A percentile compares a stretch with the other conserved stretches of the same genome.
Conservation (phyloP, 2,329 filamentous ascomycete species). For the Clonostachys sp. region DNA sequence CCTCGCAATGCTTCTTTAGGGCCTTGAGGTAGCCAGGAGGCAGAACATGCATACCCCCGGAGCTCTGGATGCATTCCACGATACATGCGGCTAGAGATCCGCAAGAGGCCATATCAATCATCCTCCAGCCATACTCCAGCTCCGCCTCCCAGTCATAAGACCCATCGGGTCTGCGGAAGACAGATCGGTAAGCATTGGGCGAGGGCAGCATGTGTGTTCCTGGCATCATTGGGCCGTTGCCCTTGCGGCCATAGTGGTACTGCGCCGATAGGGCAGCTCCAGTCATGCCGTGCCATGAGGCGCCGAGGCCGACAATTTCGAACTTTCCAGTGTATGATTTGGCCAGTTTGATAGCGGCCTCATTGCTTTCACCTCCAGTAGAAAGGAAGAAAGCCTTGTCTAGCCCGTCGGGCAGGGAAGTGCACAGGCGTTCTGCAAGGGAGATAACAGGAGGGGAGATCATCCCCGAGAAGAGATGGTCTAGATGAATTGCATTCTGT, state of each 20-base stretch:
- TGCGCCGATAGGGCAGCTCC: conserved; percentile 47
- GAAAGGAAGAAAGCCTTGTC: conserved; percentile 54
- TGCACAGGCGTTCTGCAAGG: conserved; percentile 45
- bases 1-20: conserved; percentile 49
- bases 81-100: conserved; percentile 62
- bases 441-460: conserved; percentile 50
- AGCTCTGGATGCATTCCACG: conserved; percentile 56
- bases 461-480: conserved; percentile 58
- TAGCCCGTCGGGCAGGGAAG: conserved; percentile 40
- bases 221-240: conserved; percentile 43
- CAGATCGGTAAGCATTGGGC: conserved; percentile 56
- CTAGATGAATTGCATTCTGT: conserved; percentile 42
- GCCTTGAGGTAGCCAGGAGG: conserved; percentile 54
- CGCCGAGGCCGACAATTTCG: conserved; percentile 56
- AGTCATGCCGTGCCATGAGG: conserved; percentile 59
- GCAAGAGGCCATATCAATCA: conserved; percentile 54
- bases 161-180: conserved; percentile 52
- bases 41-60: conserved; percentile 55
- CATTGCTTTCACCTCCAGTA: conserved; percentile 52
- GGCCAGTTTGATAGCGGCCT: conserved; percentile 61
- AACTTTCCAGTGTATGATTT: conserved; percentile 62
- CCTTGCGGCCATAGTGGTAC: conserved; percentile 49
- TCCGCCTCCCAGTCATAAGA: conserved; percentile 60
- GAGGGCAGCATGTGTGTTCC: conserved; percentile 54
- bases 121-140: conserved; percentile 53